Percentiles rank a stretch among this genome's conserved stretches.
These are phyloP conservation scores for Aspergillus sclerotiicarbonarius DNA, from an alignment of 495 filamentous ascomycete genomes.

Conservation along the genomic window DNA sequence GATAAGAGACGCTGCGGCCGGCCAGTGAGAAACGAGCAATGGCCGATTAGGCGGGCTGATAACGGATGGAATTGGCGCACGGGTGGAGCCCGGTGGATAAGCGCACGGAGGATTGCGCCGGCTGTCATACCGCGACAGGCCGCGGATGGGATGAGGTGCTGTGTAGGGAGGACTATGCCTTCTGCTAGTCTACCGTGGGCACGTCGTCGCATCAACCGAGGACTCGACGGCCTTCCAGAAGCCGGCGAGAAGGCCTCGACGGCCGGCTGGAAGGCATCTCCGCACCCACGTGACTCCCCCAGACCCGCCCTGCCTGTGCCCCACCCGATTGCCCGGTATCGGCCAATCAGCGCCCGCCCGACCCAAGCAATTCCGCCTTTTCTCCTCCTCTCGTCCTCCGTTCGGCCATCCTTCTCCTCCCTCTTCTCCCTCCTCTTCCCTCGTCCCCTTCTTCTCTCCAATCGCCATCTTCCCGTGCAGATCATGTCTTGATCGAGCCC, in stretches of 20 bases:
- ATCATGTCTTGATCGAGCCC: constrained; percentile 9
- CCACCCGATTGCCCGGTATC: neutral
- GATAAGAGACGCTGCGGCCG: neutral
- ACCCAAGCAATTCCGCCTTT: neutral
- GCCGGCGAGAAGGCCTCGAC: neutral
- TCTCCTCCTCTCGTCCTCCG: constrained; percentile 4
- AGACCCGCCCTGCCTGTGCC: constrained; percentile 1
- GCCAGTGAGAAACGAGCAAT: neutral
- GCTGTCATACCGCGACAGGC: neutral
- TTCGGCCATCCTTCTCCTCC: constrained; percentile 2
- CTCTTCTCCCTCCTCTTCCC: neutral
- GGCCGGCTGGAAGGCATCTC: constrained; percentile 2
- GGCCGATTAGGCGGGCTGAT: neutral
- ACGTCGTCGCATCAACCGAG: neutral
- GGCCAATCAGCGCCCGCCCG: neutral
- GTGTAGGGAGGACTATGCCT: neutral
- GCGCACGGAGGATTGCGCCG: neutral
- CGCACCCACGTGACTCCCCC: constrained; percentile 12
- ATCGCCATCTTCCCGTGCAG: neutral
- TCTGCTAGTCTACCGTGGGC: neutral
- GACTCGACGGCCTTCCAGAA: neutral
- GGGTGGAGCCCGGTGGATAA: neutral
- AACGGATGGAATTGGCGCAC: neutral
- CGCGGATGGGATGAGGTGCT: neutral
- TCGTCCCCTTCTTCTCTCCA: neutral